Evolutionary conservation across 1,284 basidiomycete genomes (phyloP).

Genomic region (Lentinula novae-zelandiae): DNA sequence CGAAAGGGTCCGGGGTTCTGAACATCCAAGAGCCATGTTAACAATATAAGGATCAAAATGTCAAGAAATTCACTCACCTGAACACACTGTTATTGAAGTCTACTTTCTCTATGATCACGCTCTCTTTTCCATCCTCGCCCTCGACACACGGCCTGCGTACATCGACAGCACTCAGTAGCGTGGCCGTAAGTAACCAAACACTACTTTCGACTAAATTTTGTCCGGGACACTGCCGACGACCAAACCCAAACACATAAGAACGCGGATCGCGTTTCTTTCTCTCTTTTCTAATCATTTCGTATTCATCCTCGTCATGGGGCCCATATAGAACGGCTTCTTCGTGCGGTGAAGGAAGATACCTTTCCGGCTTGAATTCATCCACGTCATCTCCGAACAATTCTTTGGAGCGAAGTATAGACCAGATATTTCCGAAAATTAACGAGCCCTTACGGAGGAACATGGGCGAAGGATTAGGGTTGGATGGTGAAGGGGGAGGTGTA

Average conservation of each 20-base stretch:
- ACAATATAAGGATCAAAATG: not conserved
- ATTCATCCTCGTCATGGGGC: not conserved
- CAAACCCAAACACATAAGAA: constrained; percentile 14
- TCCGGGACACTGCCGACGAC: constrained; percentile 14
- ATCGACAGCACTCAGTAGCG: constrained; percentile 6
- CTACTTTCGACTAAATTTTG: constrained; percentile 12
- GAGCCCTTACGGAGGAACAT: constrained; percentile 13
- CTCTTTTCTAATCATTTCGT: not conserved
- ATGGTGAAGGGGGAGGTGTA: constrained; percentile 6
- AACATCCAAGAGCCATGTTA: not conserved
- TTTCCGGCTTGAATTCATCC: constrained; percentile 13
- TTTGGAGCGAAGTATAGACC: constrained; percentile 10
- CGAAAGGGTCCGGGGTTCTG: constrained; percentile 11
- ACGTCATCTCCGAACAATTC: constrained; percentile 9
- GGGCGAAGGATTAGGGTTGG: constrained; percentile 8
- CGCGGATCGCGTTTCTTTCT: constrained; percentile 13
- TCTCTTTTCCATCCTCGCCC: constrained; percentile 6
- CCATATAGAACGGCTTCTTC: constrained; percentile 7
- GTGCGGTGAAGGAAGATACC: constrained; percentile 10
- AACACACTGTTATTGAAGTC: constrained; percentile 12
- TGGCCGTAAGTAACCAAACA: constrained; percentile 12
- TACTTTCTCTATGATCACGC: not conserved
- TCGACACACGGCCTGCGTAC: constrained; percentile 8
- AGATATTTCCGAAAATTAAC: constrained; percentile 15
- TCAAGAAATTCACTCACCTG: not conserved